Percentiles rank a stretch among this genome's conserved stretches.
phyloP scores from a whole-genome alignment of 768 basidiomycete genomes.

The Kondoa subrosea region DNA sequence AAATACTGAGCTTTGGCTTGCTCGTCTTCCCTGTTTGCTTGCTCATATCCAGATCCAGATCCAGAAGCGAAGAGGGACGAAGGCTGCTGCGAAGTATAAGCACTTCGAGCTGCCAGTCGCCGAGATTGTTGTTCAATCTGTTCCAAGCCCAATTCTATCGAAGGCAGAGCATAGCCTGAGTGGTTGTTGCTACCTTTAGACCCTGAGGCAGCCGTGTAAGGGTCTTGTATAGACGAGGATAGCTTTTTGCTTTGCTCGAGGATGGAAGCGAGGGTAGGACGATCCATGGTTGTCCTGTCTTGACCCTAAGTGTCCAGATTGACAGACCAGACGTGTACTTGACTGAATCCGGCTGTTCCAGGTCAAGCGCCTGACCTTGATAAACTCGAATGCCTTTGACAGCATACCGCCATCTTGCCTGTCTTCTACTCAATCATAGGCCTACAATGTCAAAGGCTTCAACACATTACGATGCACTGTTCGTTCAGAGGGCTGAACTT shows the following conservation, averaged over 20 bases:
- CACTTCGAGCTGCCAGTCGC: constrained; percentile 39
- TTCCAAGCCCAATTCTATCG: constrained; percentile 74
- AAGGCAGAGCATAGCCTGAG: constrained; percentile 56
- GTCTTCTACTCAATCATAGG: background rate
- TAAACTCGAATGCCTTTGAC: background rate
- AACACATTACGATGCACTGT: background rate
- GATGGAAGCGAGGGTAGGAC: constrained; percentile 22
- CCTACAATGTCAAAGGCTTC: background rate
- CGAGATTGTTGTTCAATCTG: constrained; percentile 89
- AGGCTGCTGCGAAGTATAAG: constrained; percentile 10
- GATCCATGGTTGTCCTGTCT: background rate
- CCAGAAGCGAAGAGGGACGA: constrained; percentile 11
- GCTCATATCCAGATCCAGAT: background rate
- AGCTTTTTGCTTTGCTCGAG: constrained; percentile 25
- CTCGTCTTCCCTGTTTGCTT: background rate
- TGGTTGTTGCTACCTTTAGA: background rate
- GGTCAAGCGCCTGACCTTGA: too few relatives aligned
- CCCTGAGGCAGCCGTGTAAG: constrained; percentile 3
- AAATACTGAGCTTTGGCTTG: constrained; percentile 50
- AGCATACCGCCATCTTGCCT: background rate
- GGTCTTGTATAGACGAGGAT: background rate
- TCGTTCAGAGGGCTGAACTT: background rate
- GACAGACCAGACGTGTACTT: too few relatives aligned
- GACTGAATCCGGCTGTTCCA: too few relatives aligned
- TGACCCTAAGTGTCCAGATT: too few relatives aligned